Evolutionary conservation across 2,329 filamentous ascomycete genomes (phyloP).

Genomic region (Exophiala sideris): DNA sequence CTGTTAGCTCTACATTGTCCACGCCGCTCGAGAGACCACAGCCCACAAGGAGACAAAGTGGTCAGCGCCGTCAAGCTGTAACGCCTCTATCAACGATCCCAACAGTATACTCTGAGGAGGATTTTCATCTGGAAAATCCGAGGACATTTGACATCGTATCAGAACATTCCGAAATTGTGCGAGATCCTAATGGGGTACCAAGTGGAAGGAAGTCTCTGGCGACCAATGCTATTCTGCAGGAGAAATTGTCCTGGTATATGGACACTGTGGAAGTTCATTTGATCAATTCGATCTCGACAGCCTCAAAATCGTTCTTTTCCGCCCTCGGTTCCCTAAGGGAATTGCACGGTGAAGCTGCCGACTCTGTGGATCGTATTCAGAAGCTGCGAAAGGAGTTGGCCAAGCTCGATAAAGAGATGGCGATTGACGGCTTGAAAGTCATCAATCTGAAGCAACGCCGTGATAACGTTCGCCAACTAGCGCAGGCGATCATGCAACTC

Average conservation of each 20-base stretch:
- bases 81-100: slow-evolving; percentile 91
- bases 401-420: slow-evolving; percentile 81
- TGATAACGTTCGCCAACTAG: slow-evolving; percentile 79
- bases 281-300: slow-evolving; percentile 92
- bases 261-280: slow-evolving; percentile 97
- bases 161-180: slow-evolving; percentile 93
- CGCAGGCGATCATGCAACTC: slow-evolving; percentile 78
- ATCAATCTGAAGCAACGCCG: slow-evolving; percentile 76
- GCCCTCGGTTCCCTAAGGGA: slow-evolving; percentile 87
- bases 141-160: slow-evolving; percentile 95
- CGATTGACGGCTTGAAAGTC: slow-evolving; percentile 77
- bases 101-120: slow-evolving; percentile 87
- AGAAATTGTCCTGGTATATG: slow-evolving; percentile 99
- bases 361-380: slow-evolving; percentile 85
- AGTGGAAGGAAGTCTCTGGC: slow-evolving; percentile 75
- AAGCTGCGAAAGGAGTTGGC: slow-evolving; percentile 73
- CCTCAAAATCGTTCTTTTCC: slow-evolving; percentile 93
- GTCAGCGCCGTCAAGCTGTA: slow-evolving; percentile 63
- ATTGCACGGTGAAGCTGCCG: slow-evolving; percentile 84
- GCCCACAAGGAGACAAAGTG: slow-evolving; percentile 49
- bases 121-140: slow-evolving; percentile 93
- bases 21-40: slow-evolving; percentile 50
- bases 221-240: slow-evolving; percentile 94
- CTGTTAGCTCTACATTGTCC: slow-evolving; percentile 41
- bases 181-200: slow-evolving; percentile 56